Evolutionary conservation across 2,329 filamentous ascomycete genomes (phyloP).

Genomic region (Cladorrhinum sp.): DNA sequence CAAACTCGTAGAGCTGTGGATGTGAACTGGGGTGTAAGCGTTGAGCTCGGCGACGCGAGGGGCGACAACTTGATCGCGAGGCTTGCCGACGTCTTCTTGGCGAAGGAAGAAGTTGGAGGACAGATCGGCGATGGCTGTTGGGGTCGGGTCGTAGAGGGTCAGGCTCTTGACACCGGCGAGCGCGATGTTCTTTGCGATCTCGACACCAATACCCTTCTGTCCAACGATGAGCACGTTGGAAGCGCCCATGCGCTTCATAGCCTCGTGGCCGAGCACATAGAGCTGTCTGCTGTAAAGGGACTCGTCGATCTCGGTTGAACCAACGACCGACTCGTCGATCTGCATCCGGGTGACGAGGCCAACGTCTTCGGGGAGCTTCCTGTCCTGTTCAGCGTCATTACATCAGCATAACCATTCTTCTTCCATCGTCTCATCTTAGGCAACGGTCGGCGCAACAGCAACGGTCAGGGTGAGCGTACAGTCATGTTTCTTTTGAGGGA

Average conservation of each 20-base stretch:
- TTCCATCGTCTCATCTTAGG: not conserved
- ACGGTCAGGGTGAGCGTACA: constrained; percentile 42
- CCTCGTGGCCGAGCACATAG: constrained; percentile 69
- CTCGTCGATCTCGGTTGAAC: constrained; percentile 62
- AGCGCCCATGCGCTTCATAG: constrained; percentile 98
- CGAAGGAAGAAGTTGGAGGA: constrained; percentile 97
- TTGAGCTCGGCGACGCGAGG: constrained; percentile 93
- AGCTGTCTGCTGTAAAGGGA: constrained; percentile 72
- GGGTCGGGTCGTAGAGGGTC: constrained; percentile 85
- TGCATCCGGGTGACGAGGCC: constrained; percentile 64
- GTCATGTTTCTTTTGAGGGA: constrained; percentile 60
- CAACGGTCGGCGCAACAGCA: not conserved
- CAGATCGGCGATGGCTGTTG: constrained; percentile 79
- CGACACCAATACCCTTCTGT: constrained; percentile 89
- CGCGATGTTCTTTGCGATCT: constrained; percentile 98
- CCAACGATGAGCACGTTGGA: constrained; percentile 93
- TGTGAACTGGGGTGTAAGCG: constrained; percentile 85
- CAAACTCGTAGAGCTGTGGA: constrained; percentile 67
- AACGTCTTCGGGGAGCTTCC: constrained; percentile 52
- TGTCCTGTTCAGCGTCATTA: constrained; percentile 37
- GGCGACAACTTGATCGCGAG: constrained; percentile 79
- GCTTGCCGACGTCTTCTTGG: constrained; percentile 84
- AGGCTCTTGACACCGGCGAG: constrained; percentile 97
- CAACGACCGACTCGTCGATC: constrained; percentile 58
- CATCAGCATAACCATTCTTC: not conserved